A percentile compares a stretch with the other conserved stretches of the same genome.
These are phyloP conservation scores for Houttuynia cordata DNA, from an alignment of 164 flowering plant genomes.

Conservation along the genomic window DNA sequence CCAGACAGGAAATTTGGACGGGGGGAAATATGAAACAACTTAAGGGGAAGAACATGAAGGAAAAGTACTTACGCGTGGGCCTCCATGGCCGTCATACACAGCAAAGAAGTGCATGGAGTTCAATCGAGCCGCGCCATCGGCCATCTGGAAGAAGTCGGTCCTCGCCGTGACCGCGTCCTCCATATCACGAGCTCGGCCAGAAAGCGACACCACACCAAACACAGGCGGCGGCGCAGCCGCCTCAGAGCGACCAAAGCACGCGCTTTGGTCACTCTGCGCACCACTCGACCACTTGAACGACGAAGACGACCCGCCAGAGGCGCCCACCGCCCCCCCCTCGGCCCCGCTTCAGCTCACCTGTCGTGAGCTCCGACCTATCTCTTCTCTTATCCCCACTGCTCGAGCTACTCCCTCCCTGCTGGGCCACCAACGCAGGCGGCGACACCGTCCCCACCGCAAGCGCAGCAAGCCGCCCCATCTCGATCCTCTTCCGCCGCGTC, in stretches of 20 bases:
- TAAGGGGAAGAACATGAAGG: too few relatives aligned
- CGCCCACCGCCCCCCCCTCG: neutral
- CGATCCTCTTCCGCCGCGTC: slow-evolving; percentile 22
- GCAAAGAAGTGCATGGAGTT: slow-evolving; percentile 39
- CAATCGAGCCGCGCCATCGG: slow-evolving; percentile 5
- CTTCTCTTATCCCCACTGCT: slow-evolving; percentile 4
- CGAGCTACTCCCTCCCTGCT: neutral
- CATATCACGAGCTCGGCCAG: slow-evolving; percentile 38
- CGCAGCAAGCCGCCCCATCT: slow-evolving; percentile 13
- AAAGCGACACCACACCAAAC: slow-evolving; percentile 27
- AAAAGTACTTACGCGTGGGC: slow-evolving; percentile 42
- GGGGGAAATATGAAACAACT: too few relatives aligned
- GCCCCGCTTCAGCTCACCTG: neutral
- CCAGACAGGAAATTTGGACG: too few relatives aligned
- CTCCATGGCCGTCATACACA: slow-evolving; percentile 59
- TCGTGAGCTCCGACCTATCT: neutral
- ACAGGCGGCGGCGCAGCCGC: slow-evolving; percentile 5
- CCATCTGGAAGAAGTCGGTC: slow-evolving; percentile 22
- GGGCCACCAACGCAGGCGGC: neutral
- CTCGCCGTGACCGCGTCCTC: slow-evolving; percentile 30
- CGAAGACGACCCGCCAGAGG: neutral
- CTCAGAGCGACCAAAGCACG: neutral
- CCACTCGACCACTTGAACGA: neutral
- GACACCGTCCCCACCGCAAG: neutral
- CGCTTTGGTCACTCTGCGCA: neutral